Percentiles rank a stretch among this genome's conserved stretches.
Evolutionary conservation across 1,284 basidiomycete species (phyloP).

Genomic region (Flammula alnicola): DNA sequence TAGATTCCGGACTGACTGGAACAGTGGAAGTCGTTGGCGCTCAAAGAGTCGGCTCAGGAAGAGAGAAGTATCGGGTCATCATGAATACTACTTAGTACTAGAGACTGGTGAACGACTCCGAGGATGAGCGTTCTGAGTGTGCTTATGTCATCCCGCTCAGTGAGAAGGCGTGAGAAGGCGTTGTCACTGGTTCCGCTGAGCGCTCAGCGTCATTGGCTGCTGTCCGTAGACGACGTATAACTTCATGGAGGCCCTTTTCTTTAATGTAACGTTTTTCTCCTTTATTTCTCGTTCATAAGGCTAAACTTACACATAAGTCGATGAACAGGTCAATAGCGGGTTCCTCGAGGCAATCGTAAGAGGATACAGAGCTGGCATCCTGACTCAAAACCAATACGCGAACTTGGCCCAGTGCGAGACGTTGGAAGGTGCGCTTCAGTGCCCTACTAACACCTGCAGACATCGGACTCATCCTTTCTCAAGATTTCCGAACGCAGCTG

Average conservation of each 20-base stretch:
- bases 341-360: constrained; percentile 93
- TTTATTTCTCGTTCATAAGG: constrained; percentile 10
- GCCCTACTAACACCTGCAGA: background rate
- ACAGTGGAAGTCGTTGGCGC: too few species aligned
- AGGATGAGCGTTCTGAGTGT: background rate
- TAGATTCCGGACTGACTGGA: too few species aligned
- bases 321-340: constrained; percentile 71
- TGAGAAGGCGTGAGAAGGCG: background rate
- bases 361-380: constrained; percentile 93
- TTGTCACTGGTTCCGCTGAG: background rate
- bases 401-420: constrained; percentile 98
- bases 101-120: background rate
- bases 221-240: constrained; percentile 4
- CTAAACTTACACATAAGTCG: constrained; percentile 33
- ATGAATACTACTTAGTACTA: too few species aligned
- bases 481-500: constrained; percentile 92
- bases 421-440: constrained; percentile 77
- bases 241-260: constrained; percentile 83
- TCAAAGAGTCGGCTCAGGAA: too few species aligned
- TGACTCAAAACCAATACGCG: constrained; percentile 88
- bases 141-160: background rate
- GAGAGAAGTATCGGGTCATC: too few species aligned
- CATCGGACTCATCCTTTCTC: background rate
- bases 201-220: background rate
- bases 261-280: constrained; percentile 65